Base-by-base conservation (phyloP, 2,329 filamentous ascomycete species). In the Sphaerulina vaccinii region DNA sequence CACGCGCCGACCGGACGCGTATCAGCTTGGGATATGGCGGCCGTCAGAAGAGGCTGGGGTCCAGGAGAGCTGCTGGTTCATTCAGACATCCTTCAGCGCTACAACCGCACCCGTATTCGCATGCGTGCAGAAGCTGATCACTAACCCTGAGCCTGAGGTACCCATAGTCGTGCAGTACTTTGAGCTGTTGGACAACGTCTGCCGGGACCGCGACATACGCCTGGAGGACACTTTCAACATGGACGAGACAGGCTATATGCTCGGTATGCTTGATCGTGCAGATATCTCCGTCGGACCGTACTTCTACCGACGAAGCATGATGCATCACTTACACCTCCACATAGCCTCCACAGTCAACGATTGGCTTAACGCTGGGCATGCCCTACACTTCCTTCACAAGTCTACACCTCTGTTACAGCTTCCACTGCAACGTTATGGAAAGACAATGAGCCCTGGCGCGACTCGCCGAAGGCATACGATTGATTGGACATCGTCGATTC, bases 241-340 rank as follows among this genome's bases (percentile, higher is more conserved):
- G 33, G 33, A 37, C 33, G 33, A 37, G 33, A 37, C 33, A 37
- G 33, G 33, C n/a, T 13, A 37, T 37, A 37, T 37, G 33, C 33
- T 37, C 33, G 33, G 33, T 37, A 37, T 37, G 33, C 33, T 37
- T 37, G n/a, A 37, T 37, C 33, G 33, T 37, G 33, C 33, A 37
- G 33, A 13, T 37, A 13, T 37, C 33, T 37, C 33, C 33, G n/a
- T n/a, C n/a, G n/a, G n/a, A n/a, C n/a, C n/a, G n/a, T 37, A 37
- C 33, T 37, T 37, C n/a, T 13, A 6, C 33, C 33, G 33, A 13
- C 33, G n/a, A 37, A 37, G 33, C 33, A 37, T 37, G 33, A 37
- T 37, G 33, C 33, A 37, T 37, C 33, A 37, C 33, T 37, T 37
- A 37, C 33, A 37, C 33, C n/a, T 37, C 33, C 33, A 37, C 33